A percentile compares a stretch with the other conserved stretches of the same genome.
Evolutionary conservation across 1,139 yeast genomes (phyloP).

Genomic region (Hemisphaericaspora xylanilytica): DNA sequence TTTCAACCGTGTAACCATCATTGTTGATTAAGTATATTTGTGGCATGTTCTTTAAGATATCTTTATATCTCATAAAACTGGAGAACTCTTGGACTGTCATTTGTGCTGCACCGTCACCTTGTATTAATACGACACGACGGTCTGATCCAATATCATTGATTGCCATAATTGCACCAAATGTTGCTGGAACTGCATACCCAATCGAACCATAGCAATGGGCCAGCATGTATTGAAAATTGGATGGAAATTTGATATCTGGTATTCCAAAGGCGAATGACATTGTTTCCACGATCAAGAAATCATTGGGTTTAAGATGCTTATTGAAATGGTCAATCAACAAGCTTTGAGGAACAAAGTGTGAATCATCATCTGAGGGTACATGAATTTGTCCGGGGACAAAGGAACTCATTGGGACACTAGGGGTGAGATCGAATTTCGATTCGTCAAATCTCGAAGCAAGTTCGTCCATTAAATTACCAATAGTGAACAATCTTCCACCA

Average conservation of each 20-base stretch:
- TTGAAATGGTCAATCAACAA: conserved; percentile 32
- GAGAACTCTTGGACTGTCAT: conserved; percentile 85
- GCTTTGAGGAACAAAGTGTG: conserved; percentile 27
- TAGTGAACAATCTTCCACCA: conserved; percentile 20
- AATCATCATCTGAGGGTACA: conserved; percentile 8
- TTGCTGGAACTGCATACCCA: conserved; percentile 83
- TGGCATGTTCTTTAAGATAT: conserved; percentile 42
- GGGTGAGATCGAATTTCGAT: conserved; percentile 7
- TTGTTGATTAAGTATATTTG: conserved; percentile 73
- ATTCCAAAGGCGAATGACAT: conserved; percentile 75
- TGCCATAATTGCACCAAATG: conserved; percentile 76
- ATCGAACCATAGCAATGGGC: conserved; percentile 80
- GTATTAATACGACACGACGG: conserved; percentile 64
- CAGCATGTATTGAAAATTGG: conserved; percentile 48
- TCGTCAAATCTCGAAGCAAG: conserved; percentile 16
- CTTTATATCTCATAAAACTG: conserved; percentile 57
- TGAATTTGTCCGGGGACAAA: background rate
- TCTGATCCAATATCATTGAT: conserved; percentile 48
- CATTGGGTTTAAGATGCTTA: conserved; percentile 51
- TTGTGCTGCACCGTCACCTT: conserved; percentile 92
- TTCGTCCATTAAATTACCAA: conserved; percentile 21
- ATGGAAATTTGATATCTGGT: conserved; percentile 60
- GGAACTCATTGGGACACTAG: conserved; percentile 2
- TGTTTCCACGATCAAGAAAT: conserved; percentile 69
- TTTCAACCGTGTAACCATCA: conserved; percentile 83